Base-by-base conservation (phyloP, 139 green algal species). In the Asterochloris sp. region DNA sequence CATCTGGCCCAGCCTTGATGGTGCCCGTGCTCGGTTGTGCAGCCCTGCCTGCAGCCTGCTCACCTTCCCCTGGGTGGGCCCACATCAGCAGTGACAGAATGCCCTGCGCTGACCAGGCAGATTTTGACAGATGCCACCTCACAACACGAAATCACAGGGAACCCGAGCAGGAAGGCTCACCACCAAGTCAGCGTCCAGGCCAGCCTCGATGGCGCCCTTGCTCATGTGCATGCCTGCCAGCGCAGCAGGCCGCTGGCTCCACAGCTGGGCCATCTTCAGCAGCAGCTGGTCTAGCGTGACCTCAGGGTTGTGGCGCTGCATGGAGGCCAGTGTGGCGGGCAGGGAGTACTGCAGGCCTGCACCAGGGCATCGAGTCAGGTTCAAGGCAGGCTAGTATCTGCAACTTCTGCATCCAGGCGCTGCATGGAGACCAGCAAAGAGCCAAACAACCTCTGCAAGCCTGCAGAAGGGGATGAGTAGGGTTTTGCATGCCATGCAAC, bases 161-260 rank as follows among this genome's bases (percentile, higher is more conserved):
- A 0, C 19, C 62, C 12, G 13, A 47, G 78, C 10, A 80, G 4
- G 62, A 28, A 28, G 24, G 69, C 86, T 84, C 73, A 97, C 94
- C 81, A 98, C 91, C 13, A 99, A 73, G 85, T 99, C 96, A 0
- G 95, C 96, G 75, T 98, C 93, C 74, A 91, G 91, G 4, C 93
- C 94, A 0, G 82, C 27, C 13, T 63, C 79, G 12, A 99, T 87
- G 12, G 47, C 27, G 9, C 96, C 96, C 81, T 98, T 98, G 47
- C 78, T 61, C 8, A 66, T 9, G 0, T 24, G 14, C 62, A 98
- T 73, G 2, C 89, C 89, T 6, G 89, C 84, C 74, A 98, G 85
- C 26, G 84, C 62, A 0, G 95, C 94, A 12, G 95, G 94, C 12
- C n/a, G 13, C 14, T 19, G 26, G 62, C 83, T 90, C 86, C 83